Percentiles rank a stretch among this genome's conserved stretches.
Evolutionary conservation across 345 rosid species (phyloP).

Genomic region (Eutrema japonicum): DNA sequence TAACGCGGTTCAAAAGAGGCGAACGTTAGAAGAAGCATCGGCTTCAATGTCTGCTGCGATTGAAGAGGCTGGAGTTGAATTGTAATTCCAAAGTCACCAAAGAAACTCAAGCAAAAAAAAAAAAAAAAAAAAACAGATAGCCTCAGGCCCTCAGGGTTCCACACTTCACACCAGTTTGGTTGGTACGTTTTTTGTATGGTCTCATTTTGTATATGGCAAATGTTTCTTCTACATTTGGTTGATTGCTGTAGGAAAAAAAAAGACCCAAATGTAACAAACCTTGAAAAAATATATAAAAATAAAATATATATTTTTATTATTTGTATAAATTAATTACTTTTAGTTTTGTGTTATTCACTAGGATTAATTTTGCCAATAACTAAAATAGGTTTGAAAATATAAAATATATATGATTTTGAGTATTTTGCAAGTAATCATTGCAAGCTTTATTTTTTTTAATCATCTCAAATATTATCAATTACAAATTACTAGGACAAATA

Average conservation of each 20-base stretch:
- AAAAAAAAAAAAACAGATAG: not conserved
- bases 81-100: slow-evolving; percentile 35
- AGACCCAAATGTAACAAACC: slow-evolving; percentile 18
- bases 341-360: not conserved
- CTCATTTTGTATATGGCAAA: slow-evolving; percentile 42
- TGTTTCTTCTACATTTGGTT: slow-evolving; percentile 37
- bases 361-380: too few relatives aligned
- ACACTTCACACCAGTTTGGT: slow-evolving; percentile 19
- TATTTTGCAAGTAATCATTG: too few relatives aligned
- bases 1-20: slow-evolving; percentile 70
- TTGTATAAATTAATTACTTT: not conserved
- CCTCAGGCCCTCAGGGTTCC: slow-evolving; percentile 14
- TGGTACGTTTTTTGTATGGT: slow-evolving; percentile 32
- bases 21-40: slow-evolving; percentile 96
- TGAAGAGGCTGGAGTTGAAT: slow-evolving; percentile 62
- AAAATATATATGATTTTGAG: too few relatives aligned
- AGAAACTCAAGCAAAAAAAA: slow-evolving; percentile 33
- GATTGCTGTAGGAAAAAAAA: slow-evolving; percentile 31
- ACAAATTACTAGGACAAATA: too few relatives aligned
- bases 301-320: not conserved
- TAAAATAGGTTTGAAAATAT: too few relatives aligned
- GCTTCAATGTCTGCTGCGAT: slow-evolving; percentile 90
- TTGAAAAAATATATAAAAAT: not conserved
- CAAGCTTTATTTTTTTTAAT: too few relatives aligned
- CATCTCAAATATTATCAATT: too few relatives aligned